Evolutionary conservation across 352 stramenopile species (phyloP).

Genomic region (Phytophthora hibernalis): DNA sequence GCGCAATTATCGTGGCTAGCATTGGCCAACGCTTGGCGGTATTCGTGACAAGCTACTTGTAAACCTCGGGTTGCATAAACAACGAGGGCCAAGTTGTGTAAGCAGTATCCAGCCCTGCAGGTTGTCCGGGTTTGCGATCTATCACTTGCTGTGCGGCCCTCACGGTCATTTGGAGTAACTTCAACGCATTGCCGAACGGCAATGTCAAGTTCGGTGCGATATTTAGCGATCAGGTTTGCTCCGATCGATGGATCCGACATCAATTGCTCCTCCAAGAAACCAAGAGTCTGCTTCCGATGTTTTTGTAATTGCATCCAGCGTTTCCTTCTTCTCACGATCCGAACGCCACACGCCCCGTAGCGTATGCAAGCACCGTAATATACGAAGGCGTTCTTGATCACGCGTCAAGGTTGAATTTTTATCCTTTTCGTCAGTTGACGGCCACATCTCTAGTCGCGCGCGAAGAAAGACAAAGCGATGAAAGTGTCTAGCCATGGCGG

Average conservation of each 20-base stretch:
- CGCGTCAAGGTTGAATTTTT: constrained; percentile 1
- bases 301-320: constrained; percentile 48
- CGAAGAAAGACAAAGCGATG: constrained; percentile 70
- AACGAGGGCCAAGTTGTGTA: constrained; percentile 69
- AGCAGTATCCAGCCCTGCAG: constrained; percentile 53
- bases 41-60: constrained; percentile 57
- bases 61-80: constrained; percentile 65
- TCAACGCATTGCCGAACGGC: constrained; percentile 40
- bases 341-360: constrained; percentile 50
- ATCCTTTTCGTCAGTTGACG: constrained; percentile 6
- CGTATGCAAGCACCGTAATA: constrained; percentile 41
- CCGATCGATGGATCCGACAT: constrained; percentile 26
- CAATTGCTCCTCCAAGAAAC: constrained; percentile 31
- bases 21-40: constrained; percentile 31
- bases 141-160: background rate
- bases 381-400: constrained; percentile 13
- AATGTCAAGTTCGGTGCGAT: constrained; percentile 53
- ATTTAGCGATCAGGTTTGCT: constrained; percentile 42
- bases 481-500: constrained; percentile 27
- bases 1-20: constrained; percentile 27
- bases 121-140: background rate
- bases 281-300: constrained; percentile 18
- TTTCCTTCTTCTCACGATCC: constrained; percentile 23
- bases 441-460: constrained; percentile 46
- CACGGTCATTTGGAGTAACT: constrained; percentile 4